Conservation (phyloP, 2,329 filamentous ascomycete species). For the Aspergillus carbonarius region DNA sequence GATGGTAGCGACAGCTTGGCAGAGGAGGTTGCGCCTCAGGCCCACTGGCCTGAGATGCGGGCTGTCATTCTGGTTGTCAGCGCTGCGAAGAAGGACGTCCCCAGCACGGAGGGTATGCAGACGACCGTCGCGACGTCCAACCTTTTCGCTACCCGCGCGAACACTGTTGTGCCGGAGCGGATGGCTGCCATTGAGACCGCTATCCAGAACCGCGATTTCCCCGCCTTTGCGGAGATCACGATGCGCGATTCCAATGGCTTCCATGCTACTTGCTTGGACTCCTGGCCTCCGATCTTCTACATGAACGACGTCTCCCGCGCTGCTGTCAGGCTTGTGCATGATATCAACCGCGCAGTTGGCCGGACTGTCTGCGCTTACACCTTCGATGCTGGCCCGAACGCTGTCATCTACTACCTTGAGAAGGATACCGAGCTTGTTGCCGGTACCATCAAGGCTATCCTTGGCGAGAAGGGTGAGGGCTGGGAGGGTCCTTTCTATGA, state of each 20-base stretch:
- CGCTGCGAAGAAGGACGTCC: slow-evolving; percentile 93
- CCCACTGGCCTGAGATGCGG: slow-evolving; percentile 94
- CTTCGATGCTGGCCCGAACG: slow-evolving; percentile 95
- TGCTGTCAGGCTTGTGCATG: slow-evolving; percentile 83
- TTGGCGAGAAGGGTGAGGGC: slow-evolving; percentile 63
- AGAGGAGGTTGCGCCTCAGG: slow-evolving; percentile 80
- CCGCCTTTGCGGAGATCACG: slow-evolving; percentile 80
- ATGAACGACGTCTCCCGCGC: slow-evolving; percentile 91
- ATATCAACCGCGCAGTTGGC: slow-evolving; percentile 78
- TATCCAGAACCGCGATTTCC: slow-evolving; percentile 75
- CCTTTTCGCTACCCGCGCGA: slow-evolving; percentile 77
- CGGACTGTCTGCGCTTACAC: slow-evolving; percentile 88
- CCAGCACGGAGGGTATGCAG: slow-evolving; percentile 93
- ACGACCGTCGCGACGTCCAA: slow-evolving; percentile 87
- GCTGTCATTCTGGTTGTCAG: slow-evolving; percentile 88
- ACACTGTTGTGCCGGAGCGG: slow-evolving; percentile 73
- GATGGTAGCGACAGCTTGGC: slow-evolving; percentile 88
- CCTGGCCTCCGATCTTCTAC: slow-evolving; percentile 97
- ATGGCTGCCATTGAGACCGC: slow-evolving; percentile 86
- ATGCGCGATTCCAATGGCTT: slow-evolving; percentile 98
- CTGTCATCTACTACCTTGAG: slow-evolving; percentile 91
- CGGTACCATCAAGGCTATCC: slow-evolving; percentile 70
- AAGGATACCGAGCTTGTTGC: slow-evolving; percentile 71
- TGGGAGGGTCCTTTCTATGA: slow-evolving; percentile 59
- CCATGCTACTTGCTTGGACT: slow-evolving; percentile 92